Evolutionary conservation across 129 eudicot genomes (phyloP), one percentile per base, ranked within the genome.

Genomic region (Artemisia tridentata): DNA sequence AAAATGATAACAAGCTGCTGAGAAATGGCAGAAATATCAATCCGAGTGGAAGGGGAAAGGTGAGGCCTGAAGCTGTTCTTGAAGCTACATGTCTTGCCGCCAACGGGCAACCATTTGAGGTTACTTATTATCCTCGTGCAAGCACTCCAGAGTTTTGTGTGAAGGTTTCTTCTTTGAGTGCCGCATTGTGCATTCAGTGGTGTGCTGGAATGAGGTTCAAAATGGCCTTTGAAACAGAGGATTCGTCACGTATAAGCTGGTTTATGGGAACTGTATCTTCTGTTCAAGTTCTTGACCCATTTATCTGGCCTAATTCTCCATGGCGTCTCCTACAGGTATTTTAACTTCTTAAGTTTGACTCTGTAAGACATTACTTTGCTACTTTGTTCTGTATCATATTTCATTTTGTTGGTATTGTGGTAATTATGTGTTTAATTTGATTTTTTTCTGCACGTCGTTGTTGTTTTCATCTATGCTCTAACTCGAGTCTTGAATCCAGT

Each of bases 281-380:
- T 67, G 90, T 83, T 77, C 95, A 88, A 79, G 86, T 84, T 67
- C 88, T 86, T 74, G 97, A 91, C 67, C 97, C 89, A 1, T 65
- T 77, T 41, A 81, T 72, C 72, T 91, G 97, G 97, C 95, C 97
- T 75, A 91, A 80, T 76, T 91, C 97, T 18, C 97, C 97, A 7
- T 91, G 97, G 97, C 76, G 97, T 43, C 71, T 85, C 79, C 86
- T 91, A 67, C 95, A 88, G 95, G 97, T 91, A 81, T 67, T 50
- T 48, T 49, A 25, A 41, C 45, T 4, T n/a, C 58, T 45, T 4
- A 21, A 12, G 8, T n/a, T 61, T 61, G 17, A 12, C n/a, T 25
- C 14, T 56, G 3, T 60, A 27, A 27, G 45, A 27, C 31, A 61
- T 61, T 2, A 27, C 8, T 13, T 61, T 29, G 10, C 65, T 60